Base-by-base conservation (phyloP, 345 rosid species). In the Eucalyptus sp. region DNA sequence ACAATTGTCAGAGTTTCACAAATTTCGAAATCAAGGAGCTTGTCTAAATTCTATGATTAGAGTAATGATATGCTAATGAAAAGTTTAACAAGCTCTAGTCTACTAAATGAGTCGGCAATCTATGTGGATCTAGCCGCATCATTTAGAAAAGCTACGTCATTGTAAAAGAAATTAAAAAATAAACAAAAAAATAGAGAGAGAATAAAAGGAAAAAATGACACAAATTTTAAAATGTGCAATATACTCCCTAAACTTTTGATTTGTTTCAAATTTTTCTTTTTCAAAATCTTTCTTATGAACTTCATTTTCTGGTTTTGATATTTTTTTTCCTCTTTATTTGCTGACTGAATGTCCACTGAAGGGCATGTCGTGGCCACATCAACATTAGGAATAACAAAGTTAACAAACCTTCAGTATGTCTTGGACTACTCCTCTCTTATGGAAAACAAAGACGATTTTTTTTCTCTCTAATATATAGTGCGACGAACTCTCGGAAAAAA, bases 91-190 rank as follows among this genome's bases (percentile, higher is more conserved):
- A 60, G 31, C 68, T 60, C 66, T 60, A 11, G 14, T 27, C 66
- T 25, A 13, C 56, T 52, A 52, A 52, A 52, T 3, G 56, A 52
- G 56, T 52, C 24, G 9, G 56, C 66, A 60, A 13, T 25, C 31
- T 5, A 60, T 10, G 14, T 0, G 66, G n/a, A 13, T 60, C 31
- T 12, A 0, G 31, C 66, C 4, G 7, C 31, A 29, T 60, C 68
- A 60, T 60, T 60, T 64, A 15, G 76, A 64, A 64, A 64, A n/a
- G 20, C 76, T n/a, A 8, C 11, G 76, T 64, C 41, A 13, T n/a
- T 8, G 10, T 64, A 64, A 64, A 64, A 64, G 1, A 13, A 64
- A 62, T 3, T 62, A 7, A 29, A 29, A 13, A 13, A 2, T 6
- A 62, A 29, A 62, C 2, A 7, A 29, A 29, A 27, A 29, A 29